Evolutionary conservation across 1,284 basidiomycete species (phyloP), one percentile per base, ranked within the genome.

Genomic region (Coniferiporia weirii): DNA sequence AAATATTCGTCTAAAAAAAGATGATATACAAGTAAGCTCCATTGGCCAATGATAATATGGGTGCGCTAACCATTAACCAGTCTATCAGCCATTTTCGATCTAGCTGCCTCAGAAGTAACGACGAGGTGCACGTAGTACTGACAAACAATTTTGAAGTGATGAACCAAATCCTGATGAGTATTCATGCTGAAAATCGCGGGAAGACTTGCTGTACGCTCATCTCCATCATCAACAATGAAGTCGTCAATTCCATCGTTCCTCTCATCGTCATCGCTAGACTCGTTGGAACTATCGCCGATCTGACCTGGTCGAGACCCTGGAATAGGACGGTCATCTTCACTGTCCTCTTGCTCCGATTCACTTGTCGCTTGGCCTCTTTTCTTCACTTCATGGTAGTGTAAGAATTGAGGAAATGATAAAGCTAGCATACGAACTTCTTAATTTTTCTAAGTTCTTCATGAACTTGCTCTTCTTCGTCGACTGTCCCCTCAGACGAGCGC

Each of bases 51-150:
- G 6, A 22, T 15, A 8, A 38, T 20, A 20, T 27, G 32, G 7
- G 17, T 15, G 17, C 49, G 68, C 74, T 45, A 61, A 87, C 89
- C 75, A 69, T 77, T 19, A 15, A 34, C 45, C 20, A 61, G 36
- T 49, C 47, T 56, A 20, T 58, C 51, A 13, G 52, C 56, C 27
- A 49, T 49, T 20, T 52, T 52, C 1, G 52, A 27, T n/a, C 57
- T 51, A 19, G 54, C 53, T 2, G 17, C 20, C 5, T 75, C 54
- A 87, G 67, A 47, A 75, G 76, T 40, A 35, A 91, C 83, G 19
- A 87, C 87, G 45, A 94, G 74, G 64, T 93, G 86, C 2, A 93
- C 86, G 64, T 93, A 87, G 46, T 93, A 81, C 67, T 95, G 92
- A 65, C 90, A 93, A 35, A 94, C 79, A 51, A 90, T 85, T 72